Conservation (phyloP, 106 monocot species). For the Gastrodia elata region DNA sequence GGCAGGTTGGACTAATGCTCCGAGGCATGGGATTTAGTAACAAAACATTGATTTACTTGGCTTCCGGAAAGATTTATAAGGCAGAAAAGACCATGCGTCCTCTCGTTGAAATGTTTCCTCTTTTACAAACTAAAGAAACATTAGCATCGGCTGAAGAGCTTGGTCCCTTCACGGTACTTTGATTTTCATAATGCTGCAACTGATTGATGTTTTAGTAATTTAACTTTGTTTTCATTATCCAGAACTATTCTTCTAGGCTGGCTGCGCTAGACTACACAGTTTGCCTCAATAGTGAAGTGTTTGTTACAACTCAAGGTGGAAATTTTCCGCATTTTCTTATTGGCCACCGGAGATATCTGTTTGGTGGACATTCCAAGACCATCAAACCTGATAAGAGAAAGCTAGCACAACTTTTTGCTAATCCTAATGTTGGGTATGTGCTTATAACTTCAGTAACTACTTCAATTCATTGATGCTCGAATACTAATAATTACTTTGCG, state of each 20-base stretch:
- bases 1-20: constrained; percentile 94
- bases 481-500: neutral
- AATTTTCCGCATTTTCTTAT: constrained; percentile 94
- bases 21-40: constrained; percentile 97
- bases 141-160: constrained; percentile 79
- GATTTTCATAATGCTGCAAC: neutral
- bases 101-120: constrained; percentile 97
- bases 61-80: constrained; percentile 91
- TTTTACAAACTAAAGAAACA: constrained; percentile 89
- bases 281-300: constrained; percentile 94
- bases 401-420: constrained; percentile 81
- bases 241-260: constrained; percentile 97
- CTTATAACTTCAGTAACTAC: neutral
- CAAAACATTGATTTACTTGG: constrained; percentile 87
- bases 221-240: constrained; percentile 11
- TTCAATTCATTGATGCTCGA: neutral
- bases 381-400: constrained; percentile 96
- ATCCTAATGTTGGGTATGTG: constrained; percentile 74
- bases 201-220: neutral
- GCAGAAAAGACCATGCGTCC: constrained; percentile 86
- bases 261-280: constrained; percentile 96
- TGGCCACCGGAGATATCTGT: constrained; percentile 83
- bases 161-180: constrained; percentile 73
- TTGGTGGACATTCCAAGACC: constrained; percentile 92
- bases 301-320: constrained; percentile 98